Evolutionary conservation across 2,329 filamentous ascomycete genomes (phyloP).

Genomic region (Penicillium sp.): DNA sequence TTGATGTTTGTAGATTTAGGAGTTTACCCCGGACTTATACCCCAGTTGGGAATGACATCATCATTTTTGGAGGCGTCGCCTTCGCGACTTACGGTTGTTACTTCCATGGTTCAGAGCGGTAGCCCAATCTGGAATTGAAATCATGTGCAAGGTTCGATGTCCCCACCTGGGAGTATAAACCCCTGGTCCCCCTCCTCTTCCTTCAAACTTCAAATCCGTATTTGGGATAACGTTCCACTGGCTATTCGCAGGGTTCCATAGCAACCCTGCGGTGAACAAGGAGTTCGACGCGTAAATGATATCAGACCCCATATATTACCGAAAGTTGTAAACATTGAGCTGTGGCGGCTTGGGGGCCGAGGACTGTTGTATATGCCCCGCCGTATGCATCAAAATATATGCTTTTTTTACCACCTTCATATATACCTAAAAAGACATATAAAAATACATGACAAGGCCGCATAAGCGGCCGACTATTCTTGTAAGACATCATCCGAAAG

Average conservation of each 20-base stretch:
- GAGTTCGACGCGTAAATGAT: no score
- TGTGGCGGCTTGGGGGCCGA: not conserved
- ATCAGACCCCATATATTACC: no score
- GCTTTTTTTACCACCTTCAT: no score
- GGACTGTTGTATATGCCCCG: not conserved
- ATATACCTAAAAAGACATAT: no score
- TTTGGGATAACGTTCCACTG: no score
- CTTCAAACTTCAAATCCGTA: no score
- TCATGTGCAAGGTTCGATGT: not conserved
- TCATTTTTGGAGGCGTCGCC: not conserved
- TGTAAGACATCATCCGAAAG: no score
- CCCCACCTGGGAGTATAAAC: not conserved
- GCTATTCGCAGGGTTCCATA: no score
- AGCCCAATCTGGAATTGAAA: not conserved
- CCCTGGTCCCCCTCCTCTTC: not conserved
- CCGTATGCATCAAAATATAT: not conserved
- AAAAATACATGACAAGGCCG: no score
- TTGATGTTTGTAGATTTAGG: not conserved
- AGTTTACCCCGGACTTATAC: not conserved
- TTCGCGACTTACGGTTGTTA: no score
- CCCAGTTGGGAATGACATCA: constrained; percentile 2
- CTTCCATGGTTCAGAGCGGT: not conserved
- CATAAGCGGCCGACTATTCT: no score
- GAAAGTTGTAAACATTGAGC: not conserved
- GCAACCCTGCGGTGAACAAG: no score